Percentiles rank a stretch among this genome's conserved stretches.
These are phyloP conservation scores for Hemisphaericaspora lyxosophila DNA, from an alignment of 1,139 yeast species.

Conservation along the genomic window DNA sequence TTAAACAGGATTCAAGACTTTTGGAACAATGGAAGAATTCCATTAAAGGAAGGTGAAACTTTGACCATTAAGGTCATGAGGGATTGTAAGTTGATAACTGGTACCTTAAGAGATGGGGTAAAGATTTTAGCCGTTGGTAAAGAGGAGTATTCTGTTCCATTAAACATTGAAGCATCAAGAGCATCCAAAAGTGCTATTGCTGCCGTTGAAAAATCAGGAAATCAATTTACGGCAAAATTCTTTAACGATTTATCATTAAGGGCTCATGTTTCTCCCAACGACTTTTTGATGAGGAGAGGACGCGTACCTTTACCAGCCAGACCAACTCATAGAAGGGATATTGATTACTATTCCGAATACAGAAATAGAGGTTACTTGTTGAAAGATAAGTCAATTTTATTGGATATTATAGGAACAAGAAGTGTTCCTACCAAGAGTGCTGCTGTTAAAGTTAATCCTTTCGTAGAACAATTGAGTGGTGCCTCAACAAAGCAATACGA, in stretches of 20 bases:
- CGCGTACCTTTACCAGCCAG: conserved; percentile 82
- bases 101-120: conserved; percentile 75
- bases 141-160: conserved; percentile 54
- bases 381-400: conserved; percentile 37
- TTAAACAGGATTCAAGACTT: conserved; percentile 60
- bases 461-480: conserved; percentile 12
- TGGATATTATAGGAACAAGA: conserved; percentile 32
- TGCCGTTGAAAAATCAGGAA: conserved; percentile 70
- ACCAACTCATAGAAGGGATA: conserved; percentile 81
- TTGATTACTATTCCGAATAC: conserved; percentile 71
- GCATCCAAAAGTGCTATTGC: conserved; percentile 76
- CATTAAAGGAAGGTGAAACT: conserved; percentile 60
- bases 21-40: conserved; percentile 67
- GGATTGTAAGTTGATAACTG: conserved; percentile 70
- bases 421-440: conserved; percentile 13
- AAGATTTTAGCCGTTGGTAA: conserved; percentile 74
- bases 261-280: conserved; percentile 76
- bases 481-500: conserved; percentile 14
- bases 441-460: conserved; percentile 16
- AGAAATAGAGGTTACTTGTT: conserved; percentile 75
- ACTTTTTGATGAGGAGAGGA: conserved; percentile 66
- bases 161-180: conserved; percentile 76
- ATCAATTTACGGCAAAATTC: conserved; percentile 71
- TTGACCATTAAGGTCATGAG: conserved; percentile 65
- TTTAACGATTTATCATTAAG: conserved; percentile 65